Evolutionary conservation across 768 basidiomycete genomes (phyloP), one percentile per base, ranked within the genome.

Genomic region (Rhodotorula graminis): DNA sequence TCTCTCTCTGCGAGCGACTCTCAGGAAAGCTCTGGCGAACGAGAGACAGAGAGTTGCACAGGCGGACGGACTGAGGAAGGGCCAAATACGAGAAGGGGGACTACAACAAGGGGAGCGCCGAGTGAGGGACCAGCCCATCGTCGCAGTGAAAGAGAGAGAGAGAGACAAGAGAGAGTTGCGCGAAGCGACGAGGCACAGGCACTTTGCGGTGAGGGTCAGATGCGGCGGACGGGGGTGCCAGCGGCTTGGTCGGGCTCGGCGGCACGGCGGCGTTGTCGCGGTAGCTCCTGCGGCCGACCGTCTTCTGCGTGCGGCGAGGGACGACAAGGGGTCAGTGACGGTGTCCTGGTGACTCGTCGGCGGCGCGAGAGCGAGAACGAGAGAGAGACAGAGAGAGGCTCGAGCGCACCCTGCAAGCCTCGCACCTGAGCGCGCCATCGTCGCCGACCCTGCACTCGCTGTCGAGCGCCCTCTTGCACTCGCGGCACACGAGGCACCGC

Each of bases 401-500:
- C n/a, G n/a, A 37, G 37, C 72, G 62, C 52, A 70, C 69, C 49
- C 74, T 56, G 46, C 74, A 75, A 33, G 55, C 71, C 58, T 72
- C 68, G 59, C 74, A 75, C 33, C 70, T 49, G 49, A 75, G 16
- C 29, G 44, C 44, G 0, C 68, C 74, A 4, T 61, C 70, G 11
- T 53, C 71, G 0, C 65, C 64, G 1, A 64, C 70, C 40, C 74
- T n/a, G 18, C 50, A 44, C 58, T 72, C 74, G 27, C 68, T 66
- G 21, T 75, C 74, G 5, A 75, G 18, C 61, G 23, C 61, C 14
- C 71, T 23, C 61, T 21, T 46, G 21, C 74, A 75, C n/a, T 40
- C 53, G 0, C 57, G 27, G 29, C 74, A 75, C 9, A 60, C 53
- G 16, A 75, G 33, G 40, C 74, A 75, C 47, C 60, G 67, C 15